phyloP scores from a whole-genome alignment of 108 stramenopile genomes.

The Nitzschia sp. region DNA sequence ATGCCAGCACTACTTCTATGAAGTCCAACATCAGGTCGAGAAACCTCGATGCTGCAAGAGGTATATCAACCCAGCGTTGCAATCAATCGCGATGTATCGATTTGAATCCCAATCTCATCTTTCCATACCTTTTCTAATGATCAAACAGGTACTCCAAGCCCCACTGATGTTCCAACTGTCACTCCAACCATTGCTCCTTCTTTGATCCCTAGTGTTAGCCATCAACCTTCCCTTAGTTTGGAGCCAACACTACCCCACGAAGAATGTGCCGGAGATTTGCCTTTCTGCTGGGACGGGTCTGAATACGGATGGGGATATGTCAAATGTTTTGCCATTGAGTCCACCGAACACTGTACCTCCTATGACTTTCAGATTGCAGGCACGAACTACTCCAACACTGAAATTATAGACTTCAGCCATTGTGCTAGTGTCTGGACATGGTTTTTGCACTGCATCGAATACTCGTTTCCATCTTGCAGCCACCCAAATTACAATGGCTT shows the following conservation, averaged over 20 bases:
- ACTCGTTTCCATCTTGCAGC: slow-evolving; percentile 1
- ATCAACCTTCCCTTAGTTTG: slow-evolving; percentile 5
- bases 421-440: slow-evolving; percentile 10
- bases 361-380: slow-evolving; percentile 14
- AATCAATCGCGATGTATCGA: no score
- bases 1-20: no score
- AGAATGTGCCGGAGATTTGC: neutral
- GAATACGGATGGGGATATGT: slow-evolving; percentile 7
- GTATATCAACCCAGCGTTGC: no score
- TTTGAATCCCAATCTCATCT: no score
- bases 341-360: neutral
- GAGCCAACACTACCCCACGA: slow-evolving; percentile 1
- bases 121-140: no score
- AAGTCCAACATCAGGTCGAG: no score
- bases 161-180: neutral
- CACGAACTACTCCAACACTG: neutral
- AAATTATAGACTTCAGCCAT: neutral
- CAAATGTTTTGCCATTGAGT: neutral
- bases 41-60: no score
- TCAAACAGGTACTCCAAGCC: neutral
- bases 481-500: neutral
- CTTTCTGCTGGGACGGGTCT: slow-evolving; percentile 1
- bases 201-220: neutral
- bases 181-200: neutral
- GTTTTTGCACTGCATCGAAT: slow-evolving; percentile 5